Base-by-base conservation (phyloP, 805 yeast species). In the Hanseniaspora vineae region DNA sequence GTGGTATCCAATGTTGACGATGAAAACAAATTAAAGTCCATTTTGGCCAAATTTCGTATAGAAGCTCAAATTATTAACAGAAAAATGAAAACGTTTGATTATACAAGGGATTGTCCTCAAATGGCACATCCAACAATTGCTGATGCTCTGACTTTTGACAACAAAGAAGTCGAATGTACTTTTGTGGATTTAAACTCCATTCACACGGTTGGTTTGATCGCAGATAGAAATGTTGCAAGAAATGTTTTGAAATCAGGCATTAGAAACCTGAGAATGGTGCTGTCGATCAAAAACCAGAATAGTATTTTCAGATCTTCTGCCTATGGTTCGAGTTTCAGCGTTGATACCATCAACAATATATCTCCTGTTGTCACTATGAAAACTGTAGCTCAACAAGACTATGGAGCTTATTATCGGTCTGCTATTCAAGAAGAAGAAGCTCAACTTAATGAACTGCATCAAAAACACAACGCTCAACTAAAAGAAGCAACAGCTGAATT, bases 1-100 rank as follows among this genome's bases (percentile, higher is more conserved):
- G 68, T 84, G 35, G 96, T 86, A 1, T 70, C 76, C 35, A 76
- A 75, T 56, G 74, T 69, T 43, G 69, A 70, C 31, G 97, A 90
- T 58, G 70, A 79, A 42, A 59, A 61, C 11, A 55, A 62, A 1
- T 56, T 81, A 45, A 65, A 68, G 13, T 52, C 58, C 0, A 52
- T 70, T 29, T 55, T 69, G 55, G 60, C 55, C 48, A 47, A 58
- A 31, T 58, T 63, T 49, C 64, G 64, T 1, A 53, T 66, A 9
- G 70, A 71, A 44, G 70, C 82, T 9, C 68, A 71, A 20, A 92
- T 86, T 54, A 60, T 62, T 9, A 57, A 58, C 2, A 56, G 62
- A 45, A 52, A 52, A 31, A 45, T 61, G 37, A 49, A 49, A 19
- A 42, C 43, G 2, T 84, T 83, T 55, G 72, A 77, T 49, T 84